Evolutionary conservation across 75 land plant genomes (phyloP).

Genomic region (Sequoia sempervirens): DNA sequence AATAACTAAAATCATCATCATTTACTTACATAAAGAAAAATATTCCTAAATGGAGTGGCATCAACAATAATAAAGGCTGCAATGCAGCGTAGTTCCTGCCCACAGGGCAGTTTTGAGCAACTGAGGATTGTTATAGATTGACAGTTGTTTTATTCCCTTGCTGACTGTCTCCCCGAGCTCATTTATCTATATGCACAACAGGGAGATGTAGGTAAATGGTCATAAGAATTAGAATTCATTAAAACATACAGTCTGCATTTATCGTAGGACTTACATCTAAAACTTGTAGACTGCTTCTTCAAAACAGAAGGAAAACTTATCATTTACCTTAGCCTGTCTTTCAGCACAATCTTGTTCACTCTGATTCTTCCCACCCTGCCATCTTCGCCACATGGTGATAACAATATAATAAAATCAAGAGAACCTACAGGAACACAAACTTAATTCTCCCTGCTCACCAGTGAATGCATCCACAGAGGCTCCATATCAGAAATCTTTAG

Average conservation of each 20-base stretch:
- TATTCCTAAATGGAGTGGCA: no score
- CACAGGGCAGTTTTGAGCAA: no score
- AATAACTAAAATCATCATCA: no score
- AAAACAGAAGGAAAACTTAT: background rate
- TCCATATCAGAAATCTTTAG: background rate
- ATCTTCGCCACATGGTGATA: conserved; percentile 7
- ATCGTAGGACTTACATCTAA: background rate
- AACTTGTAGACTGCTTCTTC: background rate
- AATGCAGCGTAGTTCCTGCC: no score
- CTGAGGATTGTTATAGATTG: no score
- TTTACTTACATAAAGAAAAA: no score
- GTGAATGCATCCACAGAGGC: background rate
- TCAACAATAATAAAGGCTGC: no score
- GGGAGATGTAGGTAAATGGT: background rate
- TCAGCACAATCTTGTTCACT: conserved; percentile 1
- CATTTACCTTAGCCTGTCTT: conserved; percentile 4
- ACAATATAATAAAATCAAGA: background rate
- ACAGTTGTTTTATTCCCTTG: no score
- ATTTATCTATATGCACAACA: conserved; percentile 34
- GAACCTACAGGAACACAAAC: background rate
- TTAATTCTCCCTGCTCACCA: background rate
- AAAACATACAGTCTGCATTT: background rate
- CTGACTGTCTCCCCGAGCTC: no score
- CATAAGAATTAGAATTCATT: background rate
- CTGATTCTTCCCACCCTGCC: conserved; percentile 7